Percentiles rank a stretch among this genome's conserved stretches.
These are phyloP conservation scores for Calocybe indica DNA, from an alignment of 768 basidiomycete genomes.

Conservation along the genomic window DNA sequence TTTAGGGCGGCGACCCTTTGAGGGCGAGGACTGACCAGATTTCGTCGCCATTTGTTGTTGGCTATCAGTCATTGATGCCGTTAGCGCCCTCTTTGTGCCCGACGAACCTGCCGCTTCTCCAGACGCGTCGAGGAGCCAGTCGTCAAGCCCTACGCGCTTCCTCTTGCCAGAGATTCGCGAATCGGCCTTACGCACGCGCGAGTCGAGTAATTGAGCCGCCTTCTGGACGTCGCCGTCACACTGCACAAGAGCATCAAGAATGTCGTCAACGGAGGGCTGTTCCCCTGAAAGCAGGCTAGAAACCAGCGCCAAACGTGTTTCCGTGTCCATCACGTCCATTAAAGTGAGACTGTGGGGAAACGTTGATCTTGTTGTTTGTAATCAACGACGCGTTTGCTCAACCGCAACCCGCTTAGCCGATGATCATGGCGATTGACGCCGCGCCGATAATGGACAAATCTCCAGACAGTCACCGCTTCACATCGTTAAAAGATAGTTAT, in stretches of 20 bases:
- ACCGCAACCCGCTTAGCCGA: too few species aligned
- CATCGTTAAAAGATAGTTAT: too few species aligned
- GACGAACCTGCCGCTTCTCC: background rate
- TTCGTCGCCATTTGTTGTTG: too few species aligned
- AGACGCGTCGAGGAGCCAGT: conserved; percentile 40
- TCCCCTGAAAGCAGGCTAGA: conserved; percentile 42
- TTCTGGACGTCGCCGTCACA: conserved; percentile 50
- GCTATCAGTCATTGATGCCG: too few species aligned
- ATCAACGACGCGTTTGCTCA: too few species aligned
- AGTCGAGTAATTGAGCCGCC: conserved; percentile 35
- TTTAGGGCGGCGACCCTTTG: too few species aligned
- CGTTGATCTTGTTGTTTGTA: too few species aligned
- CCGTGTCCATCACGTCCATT: conserved; percentile 41
- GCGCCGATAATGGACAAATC: too few species aligned
- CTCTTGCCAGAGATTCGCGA: conserved; percentile 37
- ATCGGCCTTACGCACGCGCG: conserved; percentile 11
- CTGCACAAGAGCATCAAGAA: conserved; percentile 56
- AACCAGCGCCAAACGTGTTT: conserved; percentile 63
- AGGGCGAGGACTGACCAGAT: too few species aligned
- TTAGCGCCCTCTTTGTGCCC: too few species aligned
- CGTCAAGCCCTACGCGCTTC: conserved; percentile 41
- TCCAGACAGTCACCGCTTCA: too few species aligned
- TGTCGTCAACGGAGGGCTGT: conserved; percentile 28
- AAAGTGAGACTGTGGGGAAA: background rate
- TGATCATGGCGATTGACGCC: too few species aligned